phyloP scores from a whole-genome alignment of 495 filamentous ascomycete genomes.

The Cercophora samala region DNA sequence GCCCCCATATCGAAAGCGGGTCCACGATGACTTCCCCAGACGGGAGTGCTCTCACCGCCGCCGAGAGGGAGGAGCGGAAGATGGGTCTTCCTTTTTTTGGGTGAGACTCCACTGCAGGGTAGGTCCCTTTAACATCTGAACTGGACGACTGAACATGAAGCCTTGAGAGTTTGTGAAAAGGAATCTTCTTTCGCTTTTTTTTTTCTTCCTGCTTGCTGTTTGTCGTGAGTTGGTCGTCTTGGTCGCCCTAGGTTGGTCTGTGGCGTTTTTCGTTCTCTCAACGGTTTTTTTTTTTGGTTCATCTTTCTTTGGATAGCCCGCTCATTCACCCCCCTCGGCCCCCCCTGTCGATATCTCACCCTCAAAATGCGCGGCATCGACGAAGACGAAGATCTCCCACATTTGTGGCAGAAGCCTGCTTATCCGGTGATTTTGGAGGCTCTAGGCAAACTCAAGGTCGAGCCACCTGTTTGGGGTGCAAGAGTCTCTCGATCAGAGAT shows the following conservation, averaged over 20 bases:
- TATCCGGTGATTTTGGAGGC: conserved; percentile 35
- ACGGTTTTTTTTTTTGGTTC: not conserved
- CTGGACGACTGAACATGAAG: not conserved
- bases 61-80: not conserved
- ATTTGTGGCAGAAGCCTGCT: conserved; percentile 46
- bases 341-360: not conserved
- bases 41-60: not conserved
- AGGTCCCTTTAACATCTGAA: not conserved
- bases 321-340: not conserved
- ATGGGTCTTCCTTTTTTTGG: conserved; percentile 4
- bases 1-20: not conserved
- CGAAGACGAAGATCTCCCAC: conserved; percentile 35
- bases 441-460: conserved; percentile 39
- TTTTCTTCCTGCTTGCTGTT: conserved; percentile 1
- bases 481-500: conserved; percentile 30
- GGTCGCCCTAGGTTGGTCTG: not conserved
- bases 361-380: conserved; percentile 14
- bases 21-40: conserved; percentile 1
- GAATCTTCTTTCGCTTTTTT: conserved; percentile 1
- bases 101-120: not conserved
- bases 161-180: not conserved
- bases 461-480: conserved; percentile 43
- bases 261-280: not conserved
- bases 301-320: not conserved
- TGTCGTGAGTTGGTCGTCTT: not conserved